Evolutionary conservation across 2,329 filamentous ascomycete genomes (phyloP).

Genomic region (Thermochaetoides dissita): DNA sequence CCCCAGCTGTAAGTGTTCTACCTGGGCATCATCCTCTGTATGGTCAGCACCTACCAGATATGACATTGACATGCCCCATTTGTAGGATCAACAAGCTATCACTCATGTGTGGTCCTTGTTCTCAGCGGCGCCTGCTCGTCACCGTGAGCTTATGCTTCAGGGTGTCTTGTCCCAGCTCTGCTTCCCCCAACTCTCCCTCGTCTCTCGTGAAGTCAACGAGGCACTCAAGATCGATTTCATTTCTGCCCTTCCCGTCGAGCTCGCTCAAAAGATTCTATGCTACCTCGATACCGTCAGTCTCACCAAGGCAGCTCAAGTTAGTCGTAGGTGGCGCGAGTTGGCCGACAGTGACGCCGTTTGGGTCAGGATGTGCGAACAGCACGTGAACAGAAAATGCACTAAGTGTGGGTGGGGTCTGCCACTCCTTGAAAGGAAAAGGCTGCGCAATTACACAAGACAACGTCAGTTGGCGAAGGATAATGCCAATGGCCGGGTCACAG

Average conservation of each 20-base stretch:
- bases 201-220: conserved; percentile 80
- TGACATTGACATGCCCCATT: neutral
- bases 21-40: neutral
- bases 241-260: conserved; percentile 71
- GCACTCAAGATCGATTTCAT: conserved; percentile 97
- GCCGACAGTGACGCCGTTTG: conserved; percentile 98
- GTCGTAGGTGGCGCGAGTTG: conserved; percentile 69
- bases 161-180: conserved; percentile 94
- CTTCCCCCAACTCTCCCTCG: conserved; percentile 88
- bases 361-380: conserved; percentile 96
- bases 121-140: conserved; percentile 84
- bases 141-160: conserved; percentile 90
- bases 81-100: conserved; percentile 75
- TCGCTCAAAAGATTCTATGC: conserved; percentile 85
- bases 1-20: conserved; percentile 33
- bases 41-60: neutral
- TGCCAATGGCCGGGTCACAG: conserved; percentile 17
- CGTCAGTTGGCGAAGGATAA: conserved; percentile 46
- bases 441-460: conserved; percentile 76
- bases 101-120: conserved; percentile 97
- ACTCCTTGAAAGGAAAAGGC: conserved; percentile 70
- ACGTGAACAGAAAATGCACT: conserved; percentile 84
- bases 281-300: conserved; percentile 88
- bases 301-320: conserved; percentile 92
- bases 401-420: conserved; percentile 95